Percentiles rank a stretch among this genome's conserved stretches.
phyloP scores from a whole-genome alignment of 768 basidiomycete genomes.

The Naematelia aurantialba region DNA sequence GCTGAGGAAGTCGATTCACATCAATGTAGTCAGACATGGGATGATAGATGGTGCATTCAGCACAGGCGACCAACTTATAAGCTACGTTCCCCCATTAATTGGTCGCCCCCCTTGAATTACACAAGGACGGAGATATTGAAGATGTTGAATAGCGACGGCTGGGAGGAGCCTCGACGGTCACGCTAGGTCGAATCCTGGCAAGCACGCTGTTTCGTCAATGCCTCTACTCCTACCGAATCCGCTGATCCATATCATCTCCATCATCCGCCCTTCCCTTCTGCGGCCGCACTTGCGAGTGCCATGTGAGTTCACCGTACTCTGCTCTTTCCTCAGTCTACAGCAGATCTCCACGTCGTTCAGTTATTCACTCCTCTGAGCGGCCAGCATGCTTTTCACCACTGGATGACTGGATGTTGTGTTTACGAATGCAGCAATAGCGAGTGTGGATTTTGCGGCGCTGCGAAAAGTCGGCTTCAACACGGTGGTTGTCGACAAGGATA shows the following conservation, averaged over 20 bases:
- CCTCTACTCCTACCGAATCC: constrained; percentile 29
- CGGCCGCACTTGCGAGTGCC: constrained; percentile 37
- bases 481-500: constrained; percentile 97
- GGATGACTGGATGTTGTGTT: not conserved
- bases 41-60: no score
- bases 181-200: no score
- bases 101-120: no score
- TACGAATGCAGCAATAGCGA: constrained; percentile 30
- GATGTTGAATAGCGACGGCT: no score
- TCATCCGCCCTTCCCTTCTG: constrained; percentile 31
- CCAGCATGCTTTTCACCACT: not conserved
- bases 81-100: no score
- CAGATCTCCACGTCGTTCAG: not conserved
- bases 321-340: not conserved
- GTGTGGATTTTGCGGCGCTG: constrained; percentile 53
- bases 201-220: no score
- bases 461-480: constrained; percentile 74
- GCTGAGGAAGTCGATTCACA: no score
- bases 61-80: no score
- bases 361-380: not conserved
- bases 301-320: constrained; percentile 34
- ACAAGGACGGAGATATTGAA: no score
- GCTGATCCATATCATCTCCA: constrained; percentile 32
- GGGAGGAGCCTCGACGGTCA: no score
- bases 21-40: no score